Percentiles rank a stretch among this genome's conserved stretches.
These are phyloP conservation scores for Clohesyomyces aquaticus DNA, from an alignment of 495 filamentous ascomycete genomes.

Conservation along the genomic window DNA sequence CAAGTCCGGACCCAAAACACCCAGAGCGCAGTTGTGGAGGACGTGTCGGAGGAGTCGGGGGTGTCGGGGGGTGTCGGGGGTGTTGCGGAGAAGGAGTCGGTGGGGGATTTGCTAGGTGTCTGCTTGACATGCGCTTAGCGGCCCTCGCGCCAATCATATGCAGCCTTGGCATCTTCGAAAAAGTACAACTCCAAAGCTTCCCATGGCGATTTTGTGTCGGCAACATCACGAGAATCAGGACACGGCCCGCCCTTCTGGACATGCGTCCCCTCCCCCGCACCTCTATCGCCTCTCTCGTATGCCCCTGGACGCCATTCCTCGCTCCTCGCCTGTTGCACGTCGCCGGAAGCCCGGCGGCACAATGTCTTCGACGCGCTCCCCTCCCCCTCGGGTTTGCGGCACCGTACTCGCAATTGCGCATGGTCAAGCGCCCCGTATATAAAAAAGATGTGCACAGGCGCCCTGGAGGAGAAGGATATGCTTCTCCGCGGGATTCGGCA, in stretches of 20 bases:
- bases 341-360: slow-evolving; percentile 3
- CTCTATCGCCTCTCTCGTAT: slow-evolving; percentile 33
- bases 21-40: no score
- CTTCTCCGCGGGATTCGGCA: not conserved
- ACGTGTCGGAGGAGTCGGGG: no score
- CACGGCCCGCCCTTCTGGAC: slow-evolving; percentile 7
- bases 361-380: not conserved
- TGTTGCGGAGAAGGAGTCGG: not conserved
- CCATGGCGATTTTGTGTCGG: not conserved
- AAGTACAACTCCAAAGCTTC: not conserved
- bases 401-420: not conserved
- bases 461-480: no score
- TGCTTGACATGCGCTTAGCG: not conserved
- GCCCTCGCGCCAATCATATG: not conserved
- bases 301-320: slow-evolving; percentile 34
- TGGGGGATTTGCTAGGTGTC: not conserved
- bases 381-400: not conserved
- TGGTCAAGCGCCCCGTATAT: no score
- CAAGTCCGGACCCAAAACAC: not conserved
- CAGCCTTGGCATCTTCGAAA: not conserved
- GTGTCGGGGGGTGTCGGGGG: no score
- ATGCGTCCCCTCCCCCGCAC: slow-evolving; percentile 34
- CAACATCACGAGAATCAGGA: not conserved
- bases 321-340: slow-evolving; percentile 21
- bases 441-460: no score